A percentile compares a stretch with the other conserved stretches of the same genome.
These are phyloP conservation scores for Phaeolepiota aurea DNA, from an alignment of 768 basidiomycete genomes.

Conservation along the genomic window DNA sequence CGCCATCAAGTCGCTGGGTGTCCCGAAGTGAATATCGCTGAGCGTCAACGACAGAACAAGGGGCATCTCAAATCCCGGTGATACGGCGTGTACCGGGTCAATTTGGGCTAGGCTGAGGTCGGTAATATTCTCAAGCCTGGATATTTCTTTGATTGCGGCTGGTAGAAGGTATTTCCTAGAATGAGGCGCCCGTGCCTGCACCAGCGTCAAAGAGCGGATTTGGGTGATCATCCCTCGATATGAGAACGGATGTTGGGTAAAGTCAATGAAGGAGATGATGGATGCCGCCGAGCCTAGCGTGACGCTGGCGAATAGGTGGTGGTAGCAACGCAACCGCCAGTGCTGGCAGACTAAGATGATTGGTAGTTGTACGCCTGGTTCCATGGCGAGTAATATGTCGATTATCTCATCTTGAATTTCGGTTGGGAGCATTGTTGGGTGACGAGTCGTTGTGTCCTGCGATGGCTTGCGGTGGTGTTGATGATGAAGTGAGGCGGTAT, in stretches of 20 bases:
- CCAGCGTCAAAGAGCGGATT: constrained; percentile 5
- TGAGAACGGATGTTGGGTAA: constrained; percentile 13
- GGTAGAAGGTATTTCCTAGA: neutral
- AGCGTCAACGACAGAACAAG: neutral
- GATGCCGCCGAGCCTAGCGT: constrained; percentile 8
- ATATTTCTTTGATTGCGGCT: neutral
- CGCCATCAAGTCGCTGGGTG: neutral
- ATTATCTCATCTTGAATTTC: constrained; percentile 17
- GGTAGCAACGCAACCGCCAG: constrained; percentile 15
- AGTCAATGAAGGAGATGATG: constrained; percentile 7
- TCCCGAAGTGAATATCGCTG: neutral
- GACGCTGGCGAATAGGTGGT: constrained; percentile 11
- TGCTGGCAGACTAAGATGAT: constrained; percentile 13
- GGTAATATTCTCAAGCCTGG: neutral
- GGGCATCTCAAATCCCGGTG: neutral
- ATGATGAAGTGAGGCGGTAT: too few species aligned
- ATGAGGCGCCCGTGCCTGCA: neutral
- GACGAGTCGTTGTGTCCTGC: too few species aligned
- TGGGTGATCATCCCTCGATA: constrained; percentile 10
- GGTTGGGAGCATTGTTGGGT: constrained; percentile 13
- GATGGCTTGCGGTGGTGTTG: too few species aligned
- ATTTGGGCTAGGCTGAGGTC: neutral
- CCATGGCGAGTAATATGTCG: constrained; percentile 11
- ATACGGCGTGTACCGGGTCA: neutral
- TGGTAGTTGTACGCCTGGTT: constrained; percentile 5